A percentile compares a stretch with the other conserved stretches of the same genome.
Evolutionary conservation across 2,329 filamentous ascomycete genomes (phyloP).

Genomic region (Neofusicoccum umdonicola): DNA sequence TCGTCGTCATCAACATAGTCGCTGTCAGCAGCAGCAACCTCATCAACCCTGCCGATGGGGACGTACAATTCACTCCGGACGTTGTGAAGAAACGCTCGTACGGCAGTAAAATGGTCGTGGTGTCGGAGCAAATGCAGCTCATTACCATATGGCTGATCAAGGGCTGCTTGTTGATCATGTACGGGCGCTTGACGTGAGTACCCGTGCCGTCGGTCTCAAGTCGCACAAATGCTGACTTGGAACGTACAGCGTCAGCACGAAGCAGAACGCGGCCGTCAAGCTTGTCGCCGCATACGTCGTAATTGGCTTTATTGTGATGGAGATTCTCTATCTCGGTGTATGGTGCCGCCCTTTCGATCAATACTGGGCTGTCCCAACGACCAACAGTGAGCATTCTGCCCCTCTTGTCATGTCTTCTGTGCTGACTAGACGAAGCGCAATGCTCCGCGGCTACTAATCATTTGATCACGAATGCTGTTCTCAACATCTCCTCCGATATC

Average conservation of each 20-base stretch:
- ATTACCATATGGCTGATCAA: slow-evolving; percentile 54
- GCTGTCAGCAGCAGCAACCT: slow-evolving; percentile 35
- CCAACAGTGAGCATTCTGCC: slow-evolving; percentile 18
- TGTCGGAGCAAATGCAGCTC: slow-evolving; percentile 54
- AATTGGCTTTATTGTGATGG: slow-evolving; percentile 48
- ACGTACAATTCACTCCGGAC: slow-evolving; percentile 31
- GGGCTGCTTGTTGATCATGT: slow-evolving; percentile 54
- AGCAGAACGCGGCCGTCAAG: slow-evolving; percentile 42
- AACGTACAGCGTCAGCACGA: slow-evolving; percentile 22
- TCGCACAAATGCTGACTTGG: slow-evolving; percentile 24
- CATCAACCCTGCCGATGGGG: slow-evolving; percentile 32
- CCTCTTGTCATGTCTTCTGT: background rate
- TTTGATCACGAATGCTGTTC: slow-evolving; percentile 39
- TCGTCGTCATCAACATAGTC: slow-evolving; percentile 33
- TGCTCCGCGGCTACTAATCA: slow-evolving; percentile 43
- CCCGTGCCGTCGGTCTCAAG: slow-evolving; percentile 1
- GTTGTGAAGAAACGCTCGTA: slow-evolving; percentile 45
- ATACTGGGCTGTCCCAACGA: slow-evolving; percentile 53
- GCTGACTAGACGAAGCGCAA: slow-evolving; percentile 31
- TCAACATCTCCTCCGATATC: slow-evolving; percentile 48
- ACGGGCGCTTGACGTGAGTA: slow-evolving; percentile 48
- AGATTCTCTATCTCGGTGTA: slow-evolving; percentile 51
- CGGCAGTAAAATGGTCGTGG: slow-evolving; percentile 56
- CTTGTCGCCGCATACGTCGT: slow-evolving; percentile 46
- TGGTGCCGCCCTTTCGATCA: slow-evolving; percentile 55